Base-by-base conservation (phyloP, 306 rosid species). In the Amphicarpaea edgeworthii region DNA sequence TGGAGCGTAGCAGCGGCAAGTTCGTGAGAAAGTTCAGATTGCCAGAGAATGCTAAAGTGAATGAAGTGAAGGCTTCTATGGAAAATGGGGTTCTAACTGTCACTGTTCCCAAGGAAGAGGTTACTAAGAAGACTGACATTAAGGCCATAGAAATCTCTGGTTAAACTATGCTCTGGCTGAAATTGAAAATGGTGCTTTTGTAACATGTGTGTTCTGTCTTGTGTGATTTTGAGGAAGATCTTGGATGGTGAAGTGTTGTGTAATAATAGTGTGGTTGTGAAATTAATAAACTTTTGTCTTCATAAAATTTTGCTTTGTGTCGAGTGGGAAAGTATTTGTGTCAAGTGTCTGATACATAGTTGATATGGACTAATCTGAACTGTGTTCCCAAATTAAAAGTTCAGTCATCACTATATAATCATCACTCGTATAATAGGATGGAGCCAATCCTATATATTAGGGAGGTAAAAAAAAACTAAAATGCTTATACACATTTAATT, bases 51-150 rank as follows among this genome's bases (percentile, higher is more conserved):
- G 84, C 82, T 0, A 83, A 76, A 16, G 10, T 79, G 11, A 68
- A 79, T 11, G 14, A 75, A 24, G 79, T 83, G 12, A 79, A 75
- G 30, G 87, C 87, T 54, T 19, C 84, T 0, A 75, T 83, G 76
- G 87, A 79, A 7, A 80, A 79, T 71, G 87, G 87, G 10, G 82
- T 84, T 70, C 87, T 79, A 4, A 84, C 82, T n/a, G 82, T 84
- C 0, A 84, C 84, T n/a, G 37, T 84, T 28, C 84, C 79, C 1
- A 84, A 84, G n/a, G 49, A 72, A 38, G 76, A 83, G 38, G 5
- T 55, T 4, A n/a, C n/a, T n/a, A 83, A 76, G 63, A 83, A 79
- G 68, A 63, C 79, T 5, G 77, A 84, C 1, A 79, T 79, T 0
- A 79, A 79, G 58, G 49, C 84, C 11, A 84, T 84, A 7, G 17